Evolutionary conservation across 371 early-diverging fungal genomes (phyloP), one percentile per base, ranked within the genome.

Genomic region (Funneliformis caledonium): DNA sequence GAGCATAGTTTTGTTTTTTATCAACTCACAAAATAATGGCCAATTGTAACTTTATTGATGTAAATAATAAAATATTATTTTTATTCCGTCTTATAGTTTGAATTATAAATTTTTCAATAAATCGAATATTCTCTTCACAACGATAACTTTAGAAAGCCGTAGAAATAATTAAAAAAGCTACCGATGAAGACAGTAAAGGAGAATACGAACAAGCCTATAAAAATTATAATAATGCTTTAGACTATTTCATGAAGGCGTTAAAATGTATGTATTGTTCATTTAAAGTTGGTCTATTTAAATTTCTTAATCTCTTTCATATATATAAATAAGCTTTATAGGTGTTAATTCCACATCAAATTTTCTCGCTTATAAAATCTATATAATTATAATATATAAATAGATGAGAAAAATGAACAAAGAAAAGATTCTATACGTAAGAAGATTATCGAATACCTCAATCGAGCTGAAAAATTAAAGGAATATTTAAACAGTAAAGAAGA

Each of bases 391-490:
- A 68, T 11, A 68, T 68, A 10, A 61, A 37, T 45, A 97, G 97
- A 98, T 83, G 98, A 98, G 83, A 97, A 96, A 88, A 97, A 97
- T 82, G 97, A 97, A 67, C 89, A 92, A 62, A 84, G 90, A 64
- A 94, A 96, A 82, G 94, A 95, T 69, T 88, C 93, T n/a, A 94
- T 98, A 76, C 91, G 96, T 81, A 95, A 94, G 84, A 94, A 95
- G 85, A 92, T 96, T 47, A 89, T 93, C 10, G 98, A 97, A 83
- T 98, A 98, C 86, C 87, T 98, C 81, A 94, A 94, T 50, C 92
- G 99, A 59, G 98, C 98, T 1, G 98, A 98, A 84, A 93, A 93
- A 84, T 89, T 98, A 76, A 98, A 97, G 85, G 95, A 94, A 52
- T 93, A 92, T 83, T 85, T 98, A 14, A 82, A 87, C 62, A 92